A percentile compares a stretch with the other conserved stretches of the same genome.
Conservation (phyloP, 805 yeast species). For the Wickerhamiella alocasiicola region DNA sequence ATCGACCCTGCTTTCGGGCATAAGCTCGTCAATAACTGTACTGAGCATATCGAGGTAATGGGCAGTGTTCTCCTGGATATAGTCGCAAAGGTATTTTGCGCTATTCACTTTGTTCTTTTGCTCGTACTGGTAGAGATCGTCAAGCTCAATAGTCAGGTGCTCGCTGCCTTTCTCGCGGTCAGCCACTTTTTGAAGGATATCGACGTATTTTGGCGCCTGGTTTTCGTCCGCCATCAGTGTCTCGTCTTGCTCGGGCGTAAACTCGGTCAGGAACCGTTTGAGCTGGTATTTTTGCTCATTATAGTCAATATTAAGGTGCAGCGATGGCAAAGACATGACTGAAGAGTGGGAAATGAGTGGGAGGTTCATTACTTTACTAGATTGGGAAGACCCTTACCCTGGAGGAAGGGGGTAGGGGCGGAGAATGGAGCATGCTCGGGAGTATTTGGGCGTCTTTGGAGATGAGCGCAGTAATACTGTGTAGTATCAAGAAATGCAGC, state of each 20-base stretch:
- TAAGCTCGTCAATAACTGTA: slow-evolving; percentile 57
- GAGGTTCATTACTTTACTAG: slow-evolving; percentile 5
- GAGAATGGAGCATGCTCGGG: not conserved
- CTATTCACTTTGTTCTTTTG: slow-evolving; percentile 29
- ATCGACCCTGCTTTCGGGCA: slow-evolving; percentile 81
- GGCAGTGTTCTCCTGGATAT: slow-evolving; percentile 59
- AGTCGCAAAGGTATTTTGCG: slow-evolving; percentile 37
- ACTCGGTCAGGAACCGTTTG: slow-evolving; percentile 41
- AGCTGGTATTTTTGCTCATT: slow-evolving; percentile 45
- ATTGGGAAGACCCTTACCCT: slow-evolving; percentile 8
- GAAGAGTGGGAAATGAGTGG: not conserved
- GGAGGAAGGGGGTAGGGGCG: too few relatives aligned
- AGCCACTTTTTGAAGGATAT: slow-evolving; percentile 62
- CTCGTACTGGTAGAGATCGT: slow-evolving; percentile 68
- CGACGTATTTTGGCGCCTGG: slow-evolving; percentile 47
- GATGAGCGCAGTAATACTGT: too few relatives aligned
- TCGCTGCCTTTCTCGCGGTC: slow-evolving; percentile 53
- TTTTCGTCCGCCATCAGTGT: slow-evolving; percentile 23
- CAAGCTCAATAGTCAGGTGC: slow-evolving; percentile 62
- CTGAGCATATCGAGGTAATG: slow-evolving; percentile 72
- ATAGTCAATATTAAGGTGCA: slow-evolving; percentile 52
- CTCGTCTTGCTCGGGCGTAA: slow-evolving; percentile 16
- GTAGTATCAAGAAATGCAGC: too few relatives aligned
- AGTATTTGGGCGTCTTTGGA: not conserved
- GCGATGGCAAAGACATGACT: slow-evolving; percentile 18